Evolutionary conservation across 352 stramenopile species (phyloP).

Genomic region (Globisporangium nagaii): DNA sequence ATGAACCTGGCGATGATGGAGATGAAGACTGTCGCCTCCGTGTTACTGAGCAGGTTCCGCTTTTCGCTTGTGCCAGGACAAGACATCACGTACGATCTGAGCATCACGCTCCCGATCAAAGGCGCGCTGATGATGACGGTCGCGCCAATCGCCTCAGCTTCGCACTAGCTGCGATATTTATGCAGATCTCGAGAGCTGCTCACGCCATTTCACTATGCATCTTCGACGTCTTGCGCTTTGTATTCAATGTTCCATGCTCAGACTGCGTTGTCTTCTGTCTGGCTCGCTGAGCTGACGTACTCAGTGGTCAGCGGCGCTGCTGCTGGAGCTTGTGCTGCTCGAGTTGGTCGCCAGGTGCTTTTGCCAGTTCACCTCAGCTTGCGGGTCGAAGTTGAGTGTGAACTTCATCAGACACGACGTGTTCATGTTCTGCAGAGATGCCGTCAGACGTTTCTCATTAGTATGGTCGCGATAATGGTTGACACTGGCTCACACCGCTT

Average conservation of each 20-base stretch:
- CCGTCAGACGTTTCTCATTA: no score
- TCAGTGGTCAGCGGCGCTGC: not conserved
- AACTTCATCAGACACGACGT: conserved; percentile 69
- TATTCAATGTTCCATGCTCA: no score
- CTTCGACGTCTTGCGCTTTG: no score
- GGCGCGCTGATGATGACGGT: conserved; percentile 15
- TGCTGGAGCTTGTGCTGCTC: not conserved
- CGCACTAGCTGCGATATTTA: no score
- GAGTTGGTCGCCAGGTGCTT: conserved; percentile 1
- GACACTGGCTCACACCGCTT: no score
- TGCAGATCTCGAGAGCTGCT: no score
- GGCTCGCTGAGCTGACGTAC: no score
- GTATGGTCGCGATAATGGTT: no score
- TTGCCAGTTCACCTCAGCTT: conserved; percentile 49
- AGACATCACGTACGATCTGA: conserved; percentile 20
- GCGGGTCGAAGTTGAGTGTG: conserved; percentile 61
- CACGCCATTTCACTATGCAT: no score
- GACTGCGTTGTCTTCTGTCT: no score
- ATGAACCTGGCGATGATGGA: conserved; percentile 35
- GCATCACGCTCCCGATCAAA: conserved; percentile 25
- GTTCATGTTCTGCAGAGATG: conserved; percentile 51
- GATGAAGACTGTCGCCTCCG: conserved; percentile 40
- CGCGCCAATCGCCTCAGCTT: not conserved
- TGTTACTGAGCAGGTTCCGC: conserved; percentile 38
- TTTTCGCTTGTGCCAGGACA: conserved; percentile 19